These are phyloP conservation scores for Cercospora beticola DNA, from an alignment of 2,329 filamentous ascomycete species.

Conservation along the genomic window DNA sequence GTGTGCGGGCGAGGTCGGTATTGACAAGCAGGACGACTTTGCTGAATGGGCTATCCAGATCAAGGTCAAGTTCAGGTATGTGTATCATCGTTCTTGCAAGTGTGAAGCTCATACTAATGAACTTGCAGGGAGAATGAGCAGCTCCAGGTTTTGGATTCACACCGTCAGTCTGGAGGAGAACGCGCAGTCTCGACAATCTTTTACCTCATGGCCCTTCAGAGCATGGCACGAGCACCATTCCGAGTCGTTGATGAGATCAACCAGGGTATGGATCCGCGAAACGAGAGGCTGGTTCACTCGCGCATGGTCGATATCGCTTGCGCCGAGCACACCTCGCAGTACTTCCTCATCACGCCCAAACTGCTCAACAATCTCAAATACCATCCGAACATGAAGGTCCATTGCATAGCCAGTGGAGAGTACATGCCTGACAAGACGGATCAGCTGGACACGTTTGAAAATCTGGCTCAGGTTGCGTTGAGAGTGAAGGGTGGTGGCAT, in stretches of 20 bases:
- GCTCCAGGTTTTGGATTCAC: conserved; percentile 80
- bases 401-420: conserved; percentile 91
- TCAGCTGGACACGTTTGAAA: conserved; percentile 45
- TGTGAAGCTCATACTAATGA: conserved; percentile 18
- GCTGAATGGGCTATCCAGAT: conserved; percentile 93
- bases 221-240: conserved; percentile 90
- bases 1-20: conserved; percentile 84
- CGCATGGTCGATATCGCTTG: conserved; percentile 98
- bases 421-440: conserved; percentile 48
- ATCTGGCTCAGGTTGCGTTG: conserved; percentile 39
- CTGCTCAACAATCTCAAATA: conserved; percentile 82
- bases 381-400: conserved; percentile 84
- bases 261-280: conserved; percentile 97
- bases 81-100: conserved; percentile 12
- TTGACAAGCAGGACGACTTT: conserved; percentile 87
- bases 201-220: conserved; percentile 97
- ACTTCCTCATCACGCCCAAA: conserved; percentile 98
- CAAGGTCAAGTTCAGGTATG: conserved; percentile 87
- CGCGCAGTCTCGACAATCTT: conserved; percentile 96
- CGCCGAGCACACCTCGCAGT: conserved; percentile 58
- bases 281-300: conserved; percentile 96
- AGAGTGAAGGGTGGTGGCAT: conserved; percentile 2
- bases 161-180: conserved; percentile 94
- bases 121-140: conserved; percentile 68
- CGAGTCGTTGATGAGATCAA: conserved; percentile 99